Conservation (phyloP, 2,329 filamentous ascomycete genomes). For the Xylariaceae sp. region DNA sequence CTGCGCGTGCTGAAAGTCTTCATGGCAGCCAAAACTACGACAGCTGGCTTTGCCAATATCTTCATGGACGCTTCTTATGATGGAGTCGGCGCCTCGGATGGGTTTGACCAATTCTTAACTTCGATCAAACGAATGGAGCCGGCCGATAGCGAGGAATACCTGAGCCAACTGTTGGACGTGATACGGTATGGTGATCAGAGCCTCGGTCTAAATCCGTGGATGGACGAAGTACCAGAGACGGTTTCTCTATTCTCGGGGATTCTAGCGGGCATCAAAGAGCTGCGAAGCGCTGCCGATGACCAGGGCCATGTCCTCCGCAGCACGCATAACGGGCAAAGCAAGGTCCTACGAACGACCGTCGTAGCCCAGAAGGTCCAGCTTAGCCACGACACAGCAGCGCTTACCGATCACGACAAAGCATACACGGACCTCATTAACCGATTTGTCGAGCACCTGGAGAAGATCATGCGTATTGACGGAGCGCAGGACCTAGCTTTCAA, state of each 20-base stretch:
- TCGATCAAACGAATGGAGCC: slow-evolving; percentile 57
- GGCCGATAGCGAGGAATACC: slow-evolving; percentile 39
- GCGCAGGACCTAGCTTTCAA: slow-evolving; percentile 52
- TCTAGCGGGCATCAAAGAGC: slow-evolving; percentile 40
- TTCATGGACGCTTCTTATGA: slow-evolving; percentile 58
- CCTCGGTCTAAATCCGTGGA: slow-evolving; percentile 33
- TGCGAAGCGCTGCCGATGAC: slow-evolving; percentile 42
- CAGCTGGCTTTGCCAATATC: slow-evolving; percentile 44
- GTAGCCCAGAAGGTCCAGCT: slow-evolving; percentile 77
- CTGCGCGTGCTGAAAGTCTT: slow-evolving; percentile 46
- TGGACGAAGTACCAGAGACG: slow-evolving; percentile 31
- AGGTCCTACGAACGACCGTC: slow-evolving; percentile 68
- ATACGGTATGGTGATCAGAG: slow-evolving; percentile 35
- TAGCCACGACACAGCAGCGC: slow-evolving; percentile 64
- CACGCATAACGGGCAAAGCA: slow-evolving; percentile 66
- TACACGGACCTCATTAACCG: slow-evolving; percentile 62
- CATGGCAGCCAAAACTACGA: slow-evolving; percentile 29
- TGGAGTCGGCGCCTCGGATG: slow-evolving; percentile 45
- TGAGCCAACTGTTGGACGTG: slow-evolving; percentile 38
- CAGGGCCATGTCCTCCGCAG: slow-evolving; percentile 56
- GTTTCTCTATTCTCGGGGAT: slow-evolving; percentile 36
- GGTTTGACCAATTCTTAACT: slow-evolving; percentile 50
- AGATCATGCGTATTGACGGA: slow-evolving; percentile 32
- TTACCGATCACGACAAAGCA: slow-evolving; percentile 64
- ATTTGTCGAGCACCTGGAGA: slow-evolving; percentile 46